These are phyloP conservation scores for Panaeolus cyanescens DNA, from an alignment of 768 basidiomycete genomes.

Conservation along the genomic window DNA sequence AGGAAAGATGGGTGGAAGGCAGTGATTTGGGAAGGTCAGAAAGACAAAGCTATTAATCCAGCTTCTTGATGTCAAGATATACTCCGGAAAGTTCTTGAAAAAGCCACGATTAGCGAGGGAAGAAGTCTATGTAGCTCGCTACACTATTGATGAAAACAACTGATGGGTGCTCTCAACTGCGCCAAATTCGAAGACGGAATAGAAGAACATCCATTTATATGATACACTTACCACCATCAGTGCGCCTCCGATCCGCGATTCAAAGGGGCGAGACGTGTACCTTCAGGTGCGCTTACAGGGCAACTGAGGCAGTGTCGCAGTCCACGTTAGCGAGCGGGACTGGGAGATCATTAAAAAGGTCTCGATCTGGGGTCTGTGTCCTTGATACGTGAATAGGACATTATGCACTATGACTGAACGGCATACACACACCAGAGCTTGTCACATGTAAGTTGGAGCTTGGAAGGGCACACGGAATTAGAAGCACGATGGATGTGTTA, in stretches of 20 bases:
- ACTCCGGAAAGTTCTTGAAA: not conserved
- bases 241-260: not conserved
- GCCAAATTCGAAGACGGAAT: not conserved
- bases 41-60: not conserved
- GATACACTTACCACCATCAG: slow-evolving; percentile 3
- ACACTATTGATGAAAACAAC: not conserved
- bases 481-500: not conserved
- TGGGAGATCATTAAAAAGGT: not conserved
- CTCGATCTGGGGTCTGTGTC: not conserved
- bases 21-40: not conserved
- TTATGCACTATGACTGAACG: too few species aligned
- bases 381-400: too few species aligned
- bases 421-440: too few species aligned
- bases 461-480: not conserved
- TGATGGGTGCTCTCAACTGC: not conserved
- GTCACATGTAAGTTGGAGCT: not conserved
- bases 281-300: not conserved
- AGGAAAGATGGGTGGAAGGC: not conserved
- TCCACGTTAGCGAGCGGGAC: not conserved
- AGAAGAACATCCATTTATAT: not conserved
- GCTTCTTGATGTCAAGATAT: not conserved
- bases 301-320: not conserved
- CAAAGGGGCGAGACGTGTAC: not conserved
- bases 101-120: not conserved
- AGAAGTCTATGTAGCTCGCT: not conserved